Percentiles rank a stretch among this genome's conserved stretches.
Evolutionary conservation across 176 grass and related monocot genomes (phyloP).

Genomic region (Echinochloa phyllopogon): DNA sequence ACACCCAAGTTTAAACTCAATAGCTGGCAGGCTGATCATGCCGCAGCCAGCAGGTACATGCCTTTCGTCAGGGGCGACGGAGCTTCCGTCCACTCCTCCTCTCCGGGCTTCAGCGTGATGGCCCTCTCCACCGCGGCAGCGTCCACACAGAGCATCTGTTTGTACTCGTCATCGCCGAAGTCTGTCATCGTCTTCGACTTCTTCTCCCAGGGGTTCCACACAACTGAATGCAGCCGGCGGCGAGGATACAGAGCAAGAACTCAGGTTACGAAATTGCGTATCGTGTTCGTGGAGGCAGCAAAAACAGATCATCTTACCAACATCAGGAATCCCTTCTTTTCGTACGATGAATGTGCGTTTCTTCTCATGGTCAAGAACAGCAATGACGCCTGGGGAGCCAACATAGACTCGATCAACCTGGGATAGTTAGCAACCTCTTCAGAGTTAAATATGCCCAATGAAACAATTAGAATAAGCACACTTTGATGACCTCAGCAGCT

Average conservation of each 20-base stretch:
- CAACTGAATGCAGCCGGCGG: conserved; percentile 52
- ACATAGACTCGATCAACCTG: conserved; percentile 91
- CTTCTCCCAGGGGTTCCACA: conserved; percentile 97
- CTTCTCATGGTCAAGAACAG: conserved; percentile 94
- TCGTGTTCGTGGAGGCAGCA: not conserved
- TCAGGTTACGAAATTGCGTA: not conserved
- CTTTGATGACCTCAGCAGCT: not conserved
- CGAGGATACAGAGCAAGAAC: not conserved
- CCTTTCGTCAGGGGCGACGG: conserved; percentile 1
- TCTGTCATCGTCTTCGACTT: conserved; percentile 71
- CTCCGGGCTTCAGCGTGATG: conserved; percentile 76
- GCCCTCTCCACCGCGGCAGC: conserved; percentile 67
- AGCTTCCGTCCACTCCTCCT: conserved; percentile 86
- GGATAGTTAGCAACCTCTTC: not conserved
- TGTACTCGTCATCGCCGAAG: conserved; percentile 91
- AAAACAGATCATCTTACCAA: conserved; percentile 53
- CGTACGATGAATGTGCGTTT: conserved; percentile 75
- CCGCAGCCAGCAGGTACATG: conserved; percentile 30
- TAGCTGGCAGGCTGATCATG: conserved; percentile 22
- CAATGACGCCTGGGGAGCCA: conserved; percentile 75
- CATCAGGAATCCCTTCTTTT: conserved; percentile 88
- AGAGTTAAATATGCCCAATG: not conserved
- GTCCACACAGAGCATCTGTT: conserved; percentile 87
- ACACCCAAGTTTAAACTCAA: conserved; percentile 26
- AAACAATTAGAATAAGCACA: not conserved